Percentiles rank a stretch among this genome's conserved stretches.
These are phyloP conservation scores for Pulveroboletus ravenelii DNA, from an alignment of 768 basidiomycete genomes.

Conservation along the genomic window DNA sequence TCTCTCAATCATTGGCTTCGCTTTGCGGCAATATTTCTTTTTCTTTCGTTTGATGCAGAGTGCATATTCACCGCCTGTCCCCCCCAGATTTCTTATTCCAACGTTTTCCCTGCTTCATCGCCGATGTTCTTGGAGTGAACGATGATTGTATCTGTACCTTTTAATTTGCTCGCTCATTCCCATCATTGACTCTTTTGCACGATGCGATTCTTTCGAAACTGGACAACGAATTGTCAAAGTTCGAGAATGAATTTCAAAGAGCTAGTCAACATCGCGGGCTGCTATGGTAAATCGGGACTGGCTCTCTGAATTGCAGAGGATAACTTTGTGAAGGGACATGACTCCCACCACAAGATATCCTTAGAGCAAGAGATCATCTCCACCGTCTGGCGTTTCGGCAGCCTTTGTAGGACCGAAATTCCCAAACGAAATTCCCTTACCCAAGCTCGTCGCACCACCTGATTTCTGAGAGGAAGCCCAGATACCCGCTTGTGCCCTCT, in stretches of 20 bases:
- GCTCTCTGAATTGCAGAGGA: slow-evolving; percentile 6
- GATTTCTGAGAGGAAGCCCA: slow-evolving; percentile 51
- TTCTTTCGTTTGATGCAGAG: neutral
- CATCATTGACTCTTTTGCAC: slow-evolving; percentile 13
- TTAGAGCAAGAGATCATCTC: slow-evolving; percentile 43
- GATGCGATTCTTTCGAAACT: slow-evolving; percentile 17
- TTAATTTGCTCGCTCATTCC: slow-evolving; percentile 30
- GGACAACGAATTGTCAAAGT: slow-evolving; percentile 13
- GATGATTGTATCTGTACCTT: slow-evolving; percentile 36
- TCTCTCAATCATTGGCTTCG: slow-evolving; percentile 7
- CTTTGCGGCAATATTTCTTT: slow-evolving; percentile 10
- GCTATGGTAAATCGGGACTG: slow-evolving; percentile 1
- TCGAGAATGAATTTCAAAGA: neutral
- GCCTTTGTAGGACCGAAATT: slow-evolving; percentile 28
- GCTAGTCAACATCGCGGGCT: neutral
- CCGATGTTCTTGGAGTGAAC: slow-evolving; percentile 31
- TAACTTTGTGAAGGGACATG: neutral
- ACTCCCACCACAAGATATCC: neutral
- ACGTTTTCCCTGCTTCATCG: slow-evolving; percentile 15
- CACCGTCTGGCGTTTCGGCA: slow-evolving; percentile 23
- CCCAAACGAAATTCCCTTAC: slow-evolving; percentile 28
- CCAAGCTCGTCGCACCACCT: slow-evolving; percentile 12
- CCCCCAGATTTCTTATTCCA: slow-evolving; percentile 20
- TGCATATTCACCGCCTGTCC: slow-evolving; percentile 2
- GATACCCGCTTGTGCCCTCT: slow-evolving; percentile 75